Base-by-base conservation (phyloP, 768 basidiomycete species). In the Xanthoconium stramineum region DNA sequence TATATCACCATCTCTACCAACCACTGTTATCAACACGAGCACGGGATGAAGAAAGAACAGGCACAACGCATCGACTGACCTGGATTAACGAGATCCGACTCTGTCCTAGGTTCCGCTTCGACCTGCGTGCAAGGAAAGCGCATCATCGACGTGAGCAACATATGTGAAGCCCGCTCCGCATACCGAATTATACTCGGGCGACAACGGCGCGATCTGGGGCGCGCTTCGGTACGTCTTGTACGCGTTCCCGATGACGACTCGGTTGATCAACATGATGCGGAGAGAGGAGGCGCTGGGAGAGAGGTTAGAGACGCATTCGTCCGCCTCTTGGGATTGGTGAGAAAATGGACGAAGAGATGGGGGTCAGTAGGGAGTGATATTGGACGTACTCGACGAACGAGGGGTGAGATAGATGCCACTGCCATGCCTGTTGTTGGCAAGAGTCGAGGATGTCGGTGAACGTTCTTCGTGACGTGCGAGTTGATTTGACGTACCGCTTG, bases 241-340 rank as follows among this genome's bases (percentile, higher is more conserved):
- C 13, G 56, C 49, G 24, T 59, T 59, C 29, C 58, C 58, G 36
- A 20, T 38, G 3, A 59, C 49, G 13, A 51, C 56, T 33, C 35
- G 37, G 17, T 59, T 58, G 33, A 59, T 52, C 35, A 59, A 59
- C 58, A 59, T 59, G 29, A 47, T 56, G 17, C 49, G 57, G 29
- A 58, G 58, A 5, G 56, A 58, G 6, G 56, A 58, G 12, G 38
- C 29, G 30, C 56, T 47, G n/a, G 8, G 38, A 42, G 56, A 59
- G 37, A 59, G 17, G 50, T 58, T 58, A 52, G 56, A 58, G 49
- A 59, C 56, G 56, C 58, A 59, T 59, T 58, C 58, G 13, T 59
- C 58, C 35, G 58, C 58, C 49, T 58, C 58, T 24, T 59, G 8
- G 12, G 7, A 33, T 46, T 12, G n/a, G n/a, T 59, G 49, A 59